A percentile compares a stretch with the other conserved stretches of the same genome.
Conservation (phyloP, 2,329 filamentous ascomycete genomes). For the Allantophomopsis cytisporea region DNA sequence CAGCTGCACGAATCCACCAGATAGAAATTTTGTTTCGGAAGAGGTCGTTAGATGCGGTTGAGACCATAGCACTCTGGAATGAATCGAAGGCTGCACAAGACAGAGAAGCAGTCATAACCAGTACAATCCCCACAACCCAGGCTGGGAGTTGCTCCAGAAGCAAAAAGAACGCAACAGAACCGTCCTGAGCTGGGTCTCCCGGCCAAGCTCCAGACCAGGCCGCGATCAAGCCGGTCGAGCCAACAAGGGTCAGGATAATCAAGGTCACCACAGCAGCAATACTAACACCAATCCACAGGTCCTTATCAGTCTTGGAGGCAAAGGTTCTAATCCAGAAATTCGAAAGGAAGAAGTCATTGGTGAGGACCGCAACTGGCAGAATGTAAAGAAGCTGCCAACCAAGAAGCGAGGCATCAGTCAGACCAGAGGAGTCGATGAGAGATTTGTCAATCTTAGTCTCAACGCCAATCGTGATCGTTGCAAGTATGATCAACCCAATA, state of each 20-base stretch:
- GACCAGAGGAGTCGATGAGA: slow-evolving; percentile 53
- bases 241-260: slow-evolving; percentile 59
- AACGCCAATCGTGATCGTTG: slow-evolving; percentile 63
- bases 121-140: slow-evolving; percentile 72
- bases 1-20: slow-evolving; percentile 55
- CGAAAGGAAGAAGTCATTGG: slow-evolving; percentile 79
- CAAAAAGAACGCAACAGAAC: slow-evolving; percentile 62
- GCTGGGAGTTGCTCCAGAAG: slow-evolving; percentile 57
- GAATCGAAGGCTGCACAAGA: slow-evolving; percentile 71
- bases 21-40: slow-evolving; percentile 72
- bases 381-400: slow-evolving; percentile 84
- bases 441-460: slow-evolving; percentile 59
- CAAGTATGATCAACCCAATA: slow-evolving; percentile 59
- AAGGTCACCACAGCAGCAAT: slow-evolving; percentile 52
- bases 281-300: slow-evolving; percentile 62
- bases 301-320: slow-evolving; percentile 64
- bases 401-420: slow-evolving; percentile 54
- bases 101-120: slow-evolving; percentile 69
- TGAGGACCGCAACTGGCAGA: slow-evolving; percentile 65
- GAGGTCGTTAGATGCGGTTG: slow-evolving; percentile 71
- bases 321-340: slow-evolving; percentile 79
- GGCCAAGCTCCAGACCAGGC: slow-evolving; percentile 63
- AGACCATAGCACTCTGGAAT: slow-evolving; percentile 73
- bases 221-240: slow-evolving; percentile 59
- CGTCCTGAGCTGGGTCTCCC: slow-evolving; percentile 44